A percentile compares a stretch with the other conserved stretches of the same genome.
phyloP scores from a whole-genome alignment of 441 rosid species.

The Adansonia gregorii region DNA sequence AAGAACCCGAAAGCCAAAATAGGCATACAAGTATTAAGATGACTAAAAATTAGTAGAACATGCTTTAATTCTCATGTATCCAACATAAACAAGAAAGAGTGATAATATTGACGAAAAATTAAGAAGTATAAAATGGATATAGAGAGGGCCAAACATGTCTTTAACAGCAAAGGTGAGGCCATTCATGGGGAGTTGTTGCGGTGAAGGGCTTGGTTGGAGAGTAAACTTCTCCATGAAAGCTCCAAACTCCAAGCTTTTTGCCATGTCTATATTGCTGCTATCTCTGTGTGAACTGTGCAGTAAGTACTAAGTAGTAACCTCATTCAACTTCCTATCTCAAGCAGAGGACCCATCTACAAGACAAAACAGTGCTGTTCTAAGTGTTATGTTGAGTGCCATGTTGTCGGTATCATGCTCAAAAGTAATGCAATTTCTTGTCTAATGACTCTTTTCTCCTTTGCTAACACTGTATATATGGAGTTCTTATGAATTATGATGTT shows the following conservation, averaged over 20 bases:
- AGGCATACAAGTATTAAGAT: background rate
- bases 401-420: background rate
- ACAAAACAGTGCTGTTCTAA: background rate
- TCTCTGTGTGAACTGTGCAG: background rate
- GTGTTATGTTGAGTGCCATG: background rate
- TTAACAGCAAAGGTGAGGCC: slow-evolving; percentile 82
- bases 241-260: slow-evolving; percentile 58
- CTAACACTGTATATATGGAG: background rate
- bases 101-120: background rate
- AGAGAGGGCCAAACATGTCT: slow-evolving; percentile 63
- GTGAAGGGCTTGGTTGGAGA: slow-evolving; percentile 52
- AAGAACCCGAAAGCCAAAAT: background rate
- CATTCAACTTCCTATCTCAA: background rate
- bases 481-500: background rate
- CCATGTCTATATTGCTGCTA: slow-evolving; percentile 38
- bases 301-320: background rate
- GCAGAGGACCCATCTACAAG: background rate
- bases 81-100: background rate
- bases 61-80: background rate
- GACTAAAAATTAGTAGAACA: background rate
- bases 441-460: slow-evolving; percentile 15
- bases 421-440: slow-evolving; percentile 10
- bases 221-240: slow-evolving; percentile 80
- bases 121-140: background rate
- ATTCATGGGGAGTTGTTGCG: slow-evolving; percentile 52